Evolutionary conservation across 2,329 filamentous ascomycete genomes (phyloP).

Genomic region (Alternaria triticina): DNA sequence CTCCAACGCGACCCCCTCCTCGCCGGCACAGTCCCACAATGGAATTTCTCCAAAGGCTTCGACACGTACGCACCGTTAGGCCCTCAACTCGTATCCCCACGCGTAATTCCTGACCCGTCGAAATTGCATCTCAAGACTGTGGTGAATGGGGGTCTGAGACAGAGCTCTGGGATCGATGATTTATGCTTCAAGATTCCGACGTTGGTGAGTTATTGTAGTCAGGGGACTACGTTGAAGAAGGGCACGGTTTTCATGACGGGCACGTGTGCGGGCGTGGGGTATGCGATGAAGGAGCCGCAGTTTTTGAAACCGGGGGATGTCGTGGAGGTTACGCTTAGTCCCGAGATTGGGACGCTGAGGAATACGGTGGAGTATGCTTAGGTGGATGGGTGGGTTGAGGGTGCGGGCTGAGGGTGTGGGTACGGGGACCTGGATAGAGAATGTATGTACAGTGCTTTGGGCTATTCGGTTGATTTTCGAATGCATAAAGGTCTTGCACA

Average conservation of each 20-base stretch:
- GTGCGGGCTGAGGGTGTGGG: background rate
- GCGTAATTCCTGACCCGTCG: slow-evolving; percentile 53
- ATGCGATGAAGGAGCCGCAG: slow-evolving; percentile 51
- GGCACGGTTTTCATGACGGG: slow-evolving; percentile 60
- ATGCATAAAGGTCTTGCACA: background rate
- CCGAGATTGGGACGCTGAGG: slow-evolving; percentile 40
- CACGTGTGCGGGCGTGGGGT: slow-evolving; percentile 49
- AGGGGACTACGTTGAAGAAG: slow-evolving; percentile 54
- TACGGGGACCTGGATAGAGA: background rate
- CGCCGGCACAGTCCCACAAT: slow-evolving; percentile 62
- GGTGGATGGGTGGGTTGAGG: background rate
- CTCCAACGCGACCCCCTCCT: slow-evolving; percentile 58
- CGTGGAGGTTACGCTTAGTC: slow-evolving; percentile 41
- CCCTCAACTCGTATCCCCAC: slow-evolving; percentile 55
- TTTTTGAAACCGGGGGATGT: slow-evolving; percentile 45
- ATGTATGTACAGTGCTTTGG: background rate
- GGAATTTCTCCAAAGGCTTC: slow-evolving; percentile 64
- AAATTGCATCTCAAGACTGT: slow-evolving; percentile 54
- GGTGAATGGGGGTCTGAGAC: slow-evolving; percentile 57
- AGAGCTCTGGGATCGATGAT: slow-evolving; percentile 58
- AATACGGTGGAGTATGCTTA: slow-evolving; percentile 42
- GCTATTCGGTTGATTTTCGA: background rate
- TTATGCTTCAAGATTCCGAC: slow-evolving; percentile 55
- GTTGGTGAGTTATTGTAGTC: slow-evolving; percentile 56
- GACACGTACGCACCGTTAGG: slow-evolving; percentile 63